phyloP scores from a whole-genome alignment of 202 grass and related monocot genomes.

The Elaeis oleifera region DNA sequence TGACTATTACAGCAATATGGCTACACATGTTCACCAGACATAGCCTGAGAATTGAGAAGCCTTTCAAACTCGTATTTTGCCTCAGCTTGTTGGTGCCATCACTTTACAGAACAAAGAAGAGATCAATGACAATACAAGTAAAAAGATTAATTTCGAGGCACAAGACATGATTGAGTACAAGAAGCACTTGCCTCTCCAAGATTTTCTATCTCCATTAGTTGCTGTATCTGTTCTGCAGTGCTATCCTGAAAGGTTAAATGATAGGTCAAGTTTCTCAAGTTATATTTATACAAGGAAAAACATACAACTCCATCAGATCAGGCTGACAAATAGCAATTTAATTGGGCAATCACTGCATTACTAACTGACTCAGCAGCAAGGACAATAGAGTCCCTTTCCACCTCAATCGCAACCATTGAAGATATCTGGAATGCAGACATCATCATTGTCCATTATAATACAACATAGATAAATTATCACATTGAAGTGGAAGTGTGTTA shows the following conservation, averaged over 20 bases:
- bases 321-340: neutral
- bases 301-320: neutral
- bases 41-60: no score
- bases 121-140: no score
- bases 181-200: conserved; percentile 78
- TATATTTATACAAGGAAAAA: no score
- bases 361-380: conserved; percentile 81
- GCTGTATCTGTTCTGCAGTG: conserved; percentile 87
- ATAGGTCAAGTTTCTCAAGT: neutral
- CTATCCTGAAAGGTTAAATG: conserved; percentile 38
- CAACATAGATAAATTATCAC: conserved; percentile 8
- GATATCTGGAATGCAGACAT: conserved; percentile 43
- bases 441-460: conserved; percentile 14
- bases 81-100: no score
- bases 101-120: no score
- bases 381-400: conserved; percentile 91
- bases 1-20: no score
- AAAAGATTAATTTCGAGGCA: no score
- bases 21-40: no score
- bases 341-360: conserved; percentile 48
- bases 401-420: conserved; percentile 99
- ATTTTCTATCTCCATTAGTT: conserved; percentile 92
- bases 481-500: conserved; percentile 14
- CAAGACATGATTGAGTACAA: neutral
- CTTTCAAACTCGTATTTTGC: no score